phyloP scores from a whole-genome alignment of 805 yeast genomes.

The Starmerella roubikii region DNA sequence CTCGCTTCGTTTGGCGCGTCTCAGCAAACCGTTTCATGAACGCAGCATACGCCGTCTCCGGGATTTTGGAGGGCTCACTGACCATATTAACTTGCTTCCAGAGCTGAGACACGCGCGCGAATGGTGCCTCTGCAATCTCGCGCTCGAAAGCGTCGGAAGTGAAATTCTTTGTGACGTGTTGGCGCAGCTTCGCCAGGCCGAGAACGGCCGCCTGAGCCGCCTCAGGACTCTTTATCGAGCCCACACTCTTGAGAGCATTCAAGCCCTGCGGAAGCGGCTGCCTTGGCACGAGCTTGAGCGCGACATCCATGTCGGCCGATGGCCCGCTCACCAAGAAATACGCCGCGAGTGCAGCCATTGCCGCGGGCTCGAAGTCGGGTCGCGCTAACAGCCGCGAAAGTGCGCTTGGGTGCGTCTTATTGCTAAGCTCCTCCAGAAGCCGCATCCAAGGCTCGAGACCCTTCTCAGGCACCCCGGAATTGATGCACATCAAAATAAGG shows the following conservation, averaged over 20 bases:
- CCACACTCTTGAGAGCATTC: constrained; percentile 5
- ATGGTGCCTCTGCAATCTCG: constrained; percentile 17
- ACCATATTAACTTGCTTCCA: constrained; percentile 23
- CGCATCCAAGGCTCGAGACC: constrained; percentile 26
- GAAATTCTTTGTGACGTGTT: constrained; percentile 15
- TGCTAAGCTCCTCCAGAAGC: constrained; percentile 22
- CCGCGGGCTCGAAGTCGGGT: constrained; percentile 22
- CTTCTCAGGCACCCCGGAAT: constrained; percentile 17
- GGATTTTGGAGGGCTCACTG: constrained; percentile 10
- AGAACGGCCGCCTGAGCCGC: constrained; percentile 8
- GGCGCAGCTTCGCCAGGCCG: constrained; percentile 15
- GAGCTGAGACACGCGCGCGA: constrained; percentile 17
- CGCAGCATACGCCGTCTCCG: constrained; percentile 22
- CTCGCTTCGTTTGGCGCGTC: constrained; percentile 18
- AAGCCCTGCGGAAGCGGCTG: constrained; percentile 18
- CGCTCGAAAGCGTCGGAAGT: constrained; percentile 16
- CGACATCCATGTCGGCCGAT: constrained; percentile 20
- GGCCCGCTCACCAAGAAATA: constrained; percentile 20
- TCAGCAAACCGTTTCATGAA: constrained; percentile 25
- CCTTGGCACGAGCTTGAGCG: constrained; percentile 23
- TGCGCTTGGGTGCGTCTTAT: not conserved
- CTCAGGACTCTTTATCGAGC: constrained; percentile 8
- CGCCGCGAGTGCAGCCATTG: constrained; percentile 25
- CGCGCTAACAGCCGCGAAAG: constrained; percentile 13
- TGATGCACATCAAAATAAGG: constrained; percentile 19